phyloP scores from a whole-genome alignment of 805 yeast genomes.

The Myxozyma kluyveri region DNA sequence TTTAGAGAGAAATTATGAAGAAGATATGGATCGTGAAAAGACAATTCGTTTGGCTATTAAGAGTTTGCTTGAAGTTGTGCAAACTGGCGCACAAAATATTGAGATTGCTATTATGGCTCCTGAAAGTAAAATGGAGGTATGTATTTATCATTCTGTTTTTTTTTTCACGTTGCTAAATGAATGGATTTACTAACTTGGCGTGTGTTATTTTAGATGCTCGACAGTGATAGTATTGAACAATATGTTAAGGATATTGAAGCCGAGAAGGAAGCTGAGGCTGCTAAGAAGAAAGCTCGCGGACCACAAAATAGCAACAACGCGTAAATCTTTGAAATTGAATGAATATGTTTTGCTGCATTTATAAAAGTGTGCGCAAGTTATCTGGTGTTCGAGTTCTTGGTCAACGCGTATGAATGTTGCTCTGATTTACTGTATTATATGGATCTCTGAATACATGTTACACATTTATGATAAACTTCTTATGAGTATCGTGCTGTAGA shows the following conservation, averaged over 20 bases:
- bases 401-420: no score
- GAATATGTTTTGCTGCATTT: no score
- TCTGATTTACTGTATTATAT: no score
- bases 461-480: no score
- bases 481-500: no score
- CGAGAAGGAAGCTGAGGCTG: conserved; percentile 81
- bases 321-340: no score
- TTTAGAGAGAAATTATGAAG: conserved; percentile 79
- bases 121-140: conserved; percentile 50
- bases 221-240: conserved; percentile 67
- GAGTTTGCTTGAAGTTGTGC: conserved; percentile 91
- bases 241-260: conserved; percentile 80
- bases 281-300: conserved; percentile 52
- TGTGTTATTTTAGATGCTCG: conserved; percentile 44
- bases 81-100: conserved; percentile 95
- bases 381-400: no score
- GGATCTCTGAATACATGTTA: no score
- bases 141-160: neutral
- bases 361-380: no score
- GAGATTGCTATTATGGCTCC: conserved; percentile 87
- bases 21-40: conserved; percentile 59
- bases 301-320: no score
- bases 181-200: no score
- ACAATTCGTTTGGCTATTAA: conserved; percentile 80
- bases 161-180: neutral